Percentiles rank a stretch among this genome's conserved stretches.
phyloP scores from a whole-genome alignment of 164 flowering plant species.

The Nelumbo lutea region DNA sequence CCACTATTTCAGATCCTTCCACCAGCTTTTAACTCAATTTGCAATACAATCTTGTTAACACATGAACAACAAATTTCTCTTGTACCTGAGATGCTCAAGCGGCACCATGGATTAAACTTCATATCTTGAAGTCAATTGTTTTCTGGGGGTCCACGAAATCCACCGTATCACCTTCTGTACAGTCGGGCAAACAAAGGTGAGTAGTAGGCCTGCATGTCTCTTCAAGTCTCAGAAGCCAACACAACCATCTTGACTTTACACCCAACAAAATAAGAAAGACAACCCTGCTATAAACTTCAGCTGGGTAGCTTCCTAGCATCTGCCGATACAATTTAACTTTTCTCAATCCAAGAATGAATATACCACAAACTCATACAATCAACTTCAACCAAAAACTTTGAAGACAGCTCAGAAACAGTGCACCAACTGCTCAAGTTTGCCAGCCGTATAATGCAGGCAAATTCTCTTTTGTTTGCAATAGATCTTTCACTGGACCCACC shows the following conservation, averaged over 20 bases:
- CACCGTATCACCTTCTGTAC: slow-evolving; percentile 33
- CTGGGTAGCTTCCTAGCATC: slow-evolving; percentile 16
- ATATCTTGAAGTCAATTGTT: slow-evolving; percentile 1
- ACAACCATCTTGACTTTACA: slow-evolving; percentile 12
- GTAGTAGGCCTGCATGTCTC: slow-evolving; percentile 11
- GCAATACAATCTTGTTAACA: background rate
- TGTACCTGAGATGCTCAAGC: slow-evolving; percentile 1
- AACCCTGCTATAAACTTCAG: slow-evolving; percentile 15
- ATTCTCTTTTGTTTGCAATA: background rate
- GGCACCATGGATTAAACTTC: background rate
- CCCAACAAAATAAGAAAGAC: slow-evolving; percentile 11
- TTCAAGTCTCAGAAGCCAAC: background rate
- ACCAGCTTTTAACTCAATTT: slow-evolving; percentile 1
- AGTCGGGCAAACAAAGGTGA: slow-evolving; percentile 16
- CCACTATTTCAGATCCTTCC: background rate
- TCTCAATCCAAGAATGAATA: slow-evolving; percentile 21
- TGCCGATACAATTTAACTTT: slow-evolving; percentile 29
- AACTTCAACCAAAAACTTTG: slow-evolving; percentile 11
- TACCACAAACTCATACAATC: slow-evolving; percentile 18
- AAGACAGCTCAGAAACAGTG: slow-evolving; percentile 7
- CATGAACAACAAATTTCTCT: background rate
- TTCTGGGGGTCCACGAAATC: slow-evolving; percentile 7
- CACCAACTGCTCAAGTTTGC: slow-evolving; percentile 3
- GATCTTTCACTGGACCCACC: background rate
- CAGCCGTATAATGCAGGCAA: slow-evolving; percentile 1